Percentiles rank a stretch among this genome's conserved stretches.
phyloP scores from a whole-genome alignment of 2,329 filamentous ascomycete species.

The Arthroderma uncinatum region DNA sequence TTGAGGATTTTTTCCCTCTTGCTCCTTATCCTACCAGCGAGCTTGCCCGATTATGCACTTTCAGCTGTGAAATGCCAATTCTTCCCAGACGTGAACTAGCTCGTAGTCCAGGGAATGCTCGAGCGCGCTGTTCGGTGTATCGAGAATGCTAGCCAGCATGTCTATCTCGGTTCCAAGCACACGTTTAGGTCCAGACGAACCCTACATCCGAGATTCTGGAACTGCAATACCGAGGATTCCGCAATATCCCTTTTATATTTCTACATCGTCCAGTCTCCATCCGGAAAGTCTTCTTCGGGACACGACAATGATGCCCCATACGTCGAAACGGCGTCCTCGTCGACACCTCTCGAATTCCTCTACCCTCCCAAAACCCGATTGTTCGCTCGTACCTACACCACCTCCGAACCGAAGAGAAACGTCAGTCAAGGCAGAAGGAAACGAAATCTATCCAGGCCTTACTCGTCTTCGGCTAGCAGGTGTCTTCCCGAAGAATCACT shows the following conservation, averaged over 20 bases:
- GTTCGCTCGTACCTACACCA: conserved; percentile 10
- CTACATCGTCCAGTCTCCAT: conserved; percentile 4
- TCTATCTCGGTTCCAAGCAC: conserved; percentile 32
- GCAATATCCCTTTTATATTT: conserved; percentile 24
- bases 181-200: conserved; percentile 28
- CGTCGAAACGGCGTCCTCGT: neutral
- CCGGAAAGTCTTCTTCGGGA: neutral
- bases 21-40: neutral
- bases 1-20: neutral
- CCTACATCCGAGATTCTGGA: conserved; percentile 30
- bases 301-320: neutral
- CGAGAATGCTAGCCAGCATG: conserved; percentile 39
- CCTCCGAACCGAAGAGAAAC: neutral
- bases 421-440: conserved; percentile 11
- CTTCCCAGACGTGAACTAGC: neutral
- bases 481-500: neutral
- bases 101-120: conserved; percentile 34
- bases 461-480: conserved; percentile 9
- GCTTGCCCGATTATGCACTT: neutral
- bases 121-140: conserved; percentile 41
- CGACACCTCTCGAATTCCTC: conserved; percentile 28
- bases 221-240: conserved; percentile 21
- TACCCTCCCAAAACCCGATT: conserved; percentile 26
- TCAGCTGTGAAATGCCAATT: conserved; percentile 9
- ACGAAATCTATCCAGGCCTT: conserved; percentile 17